These are phyloP conservation scores for Capsicum pubescens DNA, from an alignment of 257 asterid genomes.

Conservation along the genomic window DNA sequence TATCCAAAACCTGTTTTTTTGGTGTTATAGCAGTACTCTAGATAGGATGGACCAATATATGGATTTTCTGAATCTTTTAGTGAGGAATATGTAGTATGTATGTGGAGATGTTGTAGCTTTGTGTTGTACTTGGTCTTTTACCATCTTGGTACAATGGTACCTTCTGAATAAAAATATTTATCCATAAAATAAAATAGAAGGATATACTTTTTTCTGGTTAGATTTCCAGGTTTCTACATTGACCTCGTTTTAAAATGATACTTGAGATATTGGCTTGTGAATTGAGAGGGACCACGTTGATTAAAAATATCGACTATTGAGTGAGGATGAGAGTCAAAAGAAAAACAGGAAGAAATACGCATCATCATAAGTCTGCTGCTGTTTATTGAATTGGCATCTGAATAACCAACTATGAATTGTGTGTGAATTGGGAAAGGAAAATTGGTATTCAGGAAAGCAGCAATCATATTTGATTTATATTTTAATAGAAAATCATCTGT, in stretches of 20 bases:
- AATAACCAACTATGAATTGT: background rate
- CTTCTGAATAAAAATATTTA: no score
- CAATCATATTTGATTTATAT: background rate
- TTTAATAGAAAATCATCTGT: background rate
- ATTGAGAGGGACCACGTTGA: background rate
- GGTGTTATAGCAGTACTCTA: no score
- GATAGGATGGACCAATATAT: no score
- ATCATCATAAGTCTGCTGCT: background rate
- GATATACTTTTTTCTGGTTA: background rate
- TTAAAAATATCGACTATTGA: background rate
- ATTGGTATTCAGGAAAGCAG: background rate
- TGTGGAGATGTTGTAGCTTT: no score
- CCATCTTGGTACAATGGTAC: no score
- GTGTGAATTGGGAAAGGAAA: background rate
- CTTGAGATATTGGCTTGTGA: background rate
- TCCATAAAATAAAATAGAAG: no score
- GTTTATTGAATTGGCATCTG: background rate
- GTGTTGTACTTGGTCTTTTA: no score
- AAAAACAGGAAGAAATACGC: background rate
- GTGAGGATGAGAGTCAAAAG: background rate
- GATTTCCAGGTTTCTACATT: background rate
- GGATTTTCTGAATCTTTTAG: no score
- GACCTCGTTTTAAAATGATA: background rate
- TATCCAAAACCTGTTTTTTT: no score
- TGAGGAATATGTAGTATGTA: no score